Conservation (phyloP, 108 stramenopile species). For the Skeletonema grethae region DNA sequence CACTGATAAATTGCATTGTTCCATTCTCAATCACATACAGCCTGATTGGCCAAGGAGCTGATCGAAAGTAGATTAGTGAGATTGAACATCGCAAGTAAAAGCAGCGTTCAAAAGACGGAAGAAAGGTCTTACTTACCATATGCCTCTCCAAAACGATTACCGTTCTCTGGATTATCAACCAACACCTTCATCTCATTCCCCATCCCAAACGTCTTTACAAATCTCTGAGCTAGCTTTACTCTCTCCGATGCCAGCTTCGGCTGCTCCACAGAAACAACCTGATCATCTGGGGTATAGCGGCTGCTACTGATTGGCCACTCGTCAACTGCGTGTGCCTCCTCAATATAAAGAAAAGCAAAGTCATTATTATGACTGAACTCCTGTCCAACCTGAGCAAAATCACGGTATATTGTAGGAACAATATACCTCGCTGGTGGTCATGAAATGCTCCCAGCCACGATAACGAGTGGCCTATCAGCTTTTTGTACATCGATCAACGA, state of each 20-base stretch:
- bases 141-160: slow-evolving; percentile 4
- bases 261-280: neutral
- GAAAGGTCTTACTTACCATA: neutral
- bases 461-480: neutral
- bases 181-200: slow-evolving; percentile 6
- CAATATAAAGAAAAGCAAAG: neutral
- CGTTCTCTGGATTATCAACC: slow-evolving; percentile 1
- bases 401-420: neutral
- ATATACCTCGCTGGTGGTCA: neutral
- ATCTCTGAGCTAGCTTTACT: neutral
- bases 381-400: neutral
- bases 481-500: neutral
- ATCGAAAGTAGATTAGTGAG: neutral
- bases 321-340: neutral
- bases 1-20: slow-evolving; percentile 5
- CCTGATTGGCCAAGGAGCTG: slow-evolving; percentile 7
- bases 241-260: neutral
- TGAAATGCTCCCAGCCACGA: neutral
- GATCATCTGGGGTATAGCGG: neutral
- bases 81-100: too few species aligned
- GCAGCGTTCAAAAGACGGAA: too few species aligned
- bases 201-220: neutral
- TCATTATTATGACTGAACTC: neutral
- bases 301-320: slow-evolving; percentile 4
- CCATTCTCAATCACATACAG: slow-evolving; percentile 6